These are phyloP conservation scores for Backusella sp. DNA, from an alignment of 192 early-diverging fungal species.

Conservation along the genomic window DNA sequence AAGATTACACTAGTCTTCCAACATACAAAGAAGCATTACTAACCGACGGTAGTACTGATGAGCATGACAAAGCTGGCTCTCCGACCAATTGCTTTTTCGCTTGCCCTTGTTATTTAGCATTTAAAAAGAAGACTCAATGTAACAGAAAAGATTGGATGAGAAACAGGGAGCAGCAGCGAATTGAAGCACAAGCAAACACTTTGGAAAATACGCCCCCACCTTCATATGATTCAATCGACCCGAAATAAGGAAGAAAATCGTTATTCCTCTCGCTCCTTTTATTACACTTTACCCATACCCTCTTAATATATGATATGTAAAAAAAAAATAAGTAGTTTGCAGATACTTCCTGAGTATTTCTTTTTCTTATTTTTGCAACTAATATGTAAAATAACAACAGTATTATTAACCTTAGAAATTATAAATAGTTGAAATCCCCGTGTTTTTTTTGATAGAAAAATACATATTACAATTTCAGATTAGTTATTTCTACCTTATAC, in stretches of 20 bases:
- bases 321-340: background rate
- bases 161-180: background rate
- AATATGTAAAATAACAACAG: background rate
- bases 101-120: constrained; percentile 23
- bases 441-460: too few species aligned
- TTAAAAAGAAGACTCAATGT: constrained; percentile 12
- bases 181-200: background rate
- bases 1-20: constrained; percentile 18
- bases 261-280: background rate
- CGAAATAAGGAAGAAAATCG: background rate
- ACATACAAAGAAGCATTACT: constrained; percentile 14
- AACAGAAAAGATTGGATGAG: constrained; percentile 6
- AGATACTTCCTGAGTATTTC: background rate
- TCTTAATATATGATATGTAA: background rate
- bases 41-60: background rate
- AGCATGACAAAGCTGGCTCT: background rate
- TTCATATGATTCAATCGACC: background rate
- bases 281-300: background rate
- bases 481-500: too few species aligned
- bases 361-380: background rate
- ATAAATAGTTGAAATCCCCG: too few species aligned
- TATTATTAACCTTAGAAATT: background rate
- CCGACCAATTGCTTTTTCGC: background rate
- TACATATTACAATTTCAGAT: too few species aligned
- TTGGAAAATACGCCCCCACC: background rate